Base-by-base conservation (phyloP, 2,329 filamentous ascomycete species). In the Lasiodiplodia theobromae region DNA sequence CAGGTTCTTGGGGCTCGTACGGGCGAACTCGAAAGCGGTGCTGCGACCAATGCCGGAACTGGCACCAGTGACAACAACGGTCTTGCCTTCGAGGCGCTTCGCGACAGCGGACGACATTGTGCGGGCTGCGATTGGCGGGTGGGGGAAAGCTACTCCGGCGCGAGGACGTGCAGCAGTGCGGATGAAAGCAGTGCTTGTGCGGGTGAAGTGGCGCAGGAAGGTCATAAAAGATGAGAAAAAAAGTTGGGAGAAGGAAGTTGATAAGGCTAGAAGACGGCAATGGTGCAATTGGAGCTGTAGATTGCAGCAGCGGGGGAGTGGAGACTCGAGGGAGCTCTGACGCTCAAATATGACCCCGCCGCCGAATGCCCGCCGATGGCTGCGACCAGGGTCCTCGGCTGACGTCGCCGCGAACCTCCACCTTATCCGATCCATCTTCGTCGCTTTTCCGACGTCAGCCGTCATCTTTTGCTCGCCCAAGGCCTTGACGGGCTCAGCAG, bases 1-100 rank as follows among this genome's bases (percentile, higher is more conserved):
- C 72, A 98, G 85, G 78, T 91, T 87, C 68, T 89, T 86, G 8
- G 93, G 93, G 25, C 91, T 87, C 2, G 94, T 95, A 68, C 93
- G 89, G 31, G 96, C 96, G 77, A 98, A 99, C 80, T 98, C 96
- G 72, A 96, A 84, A n/a, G 95, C 96, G 21, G 88, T 91, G 74
- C 87, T 88, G 68, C 87, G 88, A 28, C 96, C 96, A 80, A 99
- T 98, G 71, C 96, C 96, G 23, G 93, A 96, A 4, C 92, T 96
- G 38, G 96, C 96, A 68, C 96, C 96, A 5, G 96, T 98, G 71
- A 99, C 88, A 68, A 98, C 82, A 69, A 98, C 85, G 4, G 94
- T 98, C 84, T 98, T 98, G 87, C 94, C 94, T 76, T 91, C 87
- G 70, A 99, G 92, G 83, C 95, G 94, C 80, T 93, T 91, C 71